A percentile compares a stretch with the other conserved stretches of the same genome.
Conservation (phyloP, 441 rosid species). For the Pelargonium cotyledonis region DNA sequence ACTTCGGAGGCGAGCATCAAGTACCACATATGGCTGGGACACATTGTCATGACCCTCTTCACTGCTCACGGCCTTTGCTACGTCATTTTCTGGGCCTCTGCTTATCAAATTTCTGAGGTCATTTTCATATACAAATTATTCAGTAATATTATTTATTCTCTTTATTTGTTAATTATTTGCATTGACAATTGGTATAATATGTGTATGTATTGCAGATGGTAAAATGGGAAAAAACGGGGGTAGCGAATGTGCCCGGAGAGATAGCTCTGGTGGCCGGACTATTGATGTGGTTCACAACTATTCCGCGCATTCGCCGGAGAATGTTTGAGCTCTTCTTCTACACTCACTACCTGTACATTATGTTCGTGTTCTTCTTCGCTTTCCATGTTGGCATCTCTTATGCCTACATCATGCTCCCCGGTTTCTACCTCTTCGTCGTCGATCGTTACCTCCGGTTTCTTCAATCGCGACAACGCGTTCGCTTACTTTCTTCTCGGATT, state of each 20-base stretch:
- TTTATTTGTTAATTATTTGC: not conserved
- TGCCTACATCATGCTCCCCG: constrained; percentile 44
- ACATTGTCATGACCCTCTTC: constrained; percentile 39
- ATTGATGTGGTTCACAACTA: constrained; percentile 34
- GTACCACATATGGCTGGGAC: constrained; percentile 65
- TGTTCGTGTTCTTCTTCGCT: constrained; percentile 50
- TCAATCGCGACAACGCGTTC: constrained; percentile 45
- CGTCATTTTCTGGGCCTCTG: constrained; percentile 32
- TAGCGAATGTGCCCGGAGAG: constrained; percentile 54
- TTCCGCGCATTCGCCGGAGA: constrained; percentile 41
- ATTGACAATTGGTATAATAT: no score
- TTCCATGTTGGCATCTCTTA: constrained; percentile 52
- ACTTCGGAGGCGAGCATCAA: constrained; percentile 61
- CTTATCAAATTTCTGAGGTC: constrained; percentile 30
- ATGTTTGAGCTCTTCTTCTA: constrained; percentile 60
- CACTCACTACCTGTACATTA: constrained; percentile 46
- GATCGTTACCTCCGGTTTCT: constrained; percentile 57
- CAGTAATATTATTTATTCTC: no score
- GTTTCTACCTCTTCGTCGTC: constrained; percentile 55
- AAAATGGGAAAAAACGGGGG: constrained; percentile 31
- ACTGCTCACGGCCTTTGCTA: constrained; percentile 45
- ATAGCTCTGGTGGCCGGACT: constrained; percentile 41
- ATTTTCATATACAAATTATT: not conserved
- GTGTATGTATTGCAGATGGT: constrained; percentile 35
- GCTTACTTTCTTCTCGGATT: constrained; percentile 45